Evolutionary conservation across 768 basidiomycete species (phyloP), one percentile per base, ranked within the genome.

Genomic region (Tremella mesenterica): DNA sequence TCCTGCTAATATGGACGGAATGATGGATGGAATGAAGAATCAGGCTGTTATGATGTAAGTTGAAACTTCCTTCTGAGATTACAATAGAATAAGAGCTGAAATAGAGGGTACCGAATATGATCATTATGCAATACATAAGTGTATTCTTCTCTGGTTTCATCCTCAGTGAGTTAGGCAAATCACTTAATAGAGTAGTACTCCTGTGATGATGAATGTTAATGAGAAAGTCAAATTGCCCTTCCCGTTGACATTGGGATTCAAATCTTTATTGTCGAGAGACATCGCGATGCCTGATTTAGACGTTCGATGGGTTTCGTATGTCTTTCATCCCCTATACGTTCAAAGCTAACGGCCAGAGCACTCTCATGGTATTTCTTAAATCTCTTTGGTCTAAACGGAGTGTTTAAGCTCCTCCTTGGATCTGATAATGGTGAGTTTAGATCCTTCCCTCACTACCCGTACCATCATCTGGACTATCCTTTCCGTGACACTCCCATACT

Each of bases 81-180:
- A 23, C n/a, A 18, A 26, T 5, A 4, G 6, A 26, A 8, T 20
- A 4, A 6, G 20, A 46, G 5, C 18, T 26, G 23, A 21, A 27
- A 23, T 20, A 23, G 28, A 72, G 69, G 71, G 67, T 75, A 3
- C 73, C 73, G 1, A 75, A 97, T 75, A 96, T 96, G 86, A 80
- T 95, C 56, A 89, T 97, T 62, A 97, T 97, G 93, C 92, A 91
- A 48, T 97, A 93, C 88, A 96, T 99, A 76, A 96, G 91, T 74
- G 90, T 92, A 74, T 99, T 99, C 82, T 99, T 97, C 77, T 86
- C 93, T 67, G 95, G 95, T 26, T 96, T 97, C 71, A 87, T 99
- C 54, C 79, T 96, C 53, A 96, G 93, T 97, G 71, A 73, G 92
- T 83, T 31, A 41, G 49, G 30, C 48, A 7, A 20, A 33, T 25